These are phyloP conservation scores for Arthrobotrys sinensis DNA, from an alignment of 2,329 filamentous ascomycete genomes.

Conservation along the genomic window DNA sequence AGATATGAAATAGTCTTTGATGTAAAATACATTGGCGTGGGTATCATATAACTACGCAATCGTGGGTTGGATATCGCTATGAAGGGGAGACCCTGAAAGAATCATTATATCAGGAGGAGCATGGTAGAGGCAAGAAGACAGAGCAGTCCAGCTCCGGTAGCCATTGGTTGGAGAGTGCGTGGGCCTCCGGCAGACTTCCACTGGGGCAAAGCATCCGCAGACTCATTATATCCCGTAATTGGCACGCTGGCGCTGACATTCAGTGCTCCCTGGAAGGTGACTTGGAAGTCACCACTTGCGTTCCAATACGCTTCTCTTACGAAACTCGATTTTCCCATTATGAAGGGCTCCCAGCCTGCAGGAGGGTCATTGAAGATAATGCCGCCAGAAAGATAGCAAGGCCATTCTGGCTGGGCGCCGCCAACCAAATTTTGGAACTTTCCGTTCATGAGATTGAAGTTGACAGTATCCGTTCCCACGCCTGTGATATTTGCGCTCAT, in stretches of 20 bases:
- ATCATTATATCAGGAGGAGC: not conserved
- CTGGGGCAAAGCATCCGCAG: slow-evolving; percentile 31
- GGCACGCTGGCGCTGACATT: slow-evolving; percentile 44
- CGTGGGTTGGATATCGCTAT: too few relatives aligned
- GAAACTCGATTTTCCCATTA: not conserved
- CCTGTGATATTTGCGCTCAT: slow-evolving; percentile 45
- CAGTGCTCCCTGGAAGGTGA: slow-evolving; percentile 29
- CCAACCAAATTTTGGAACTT: slow-evolving; percentile 39
- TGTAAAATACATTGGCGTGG: not conserved
- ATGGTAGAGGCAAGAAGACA: not conserved
- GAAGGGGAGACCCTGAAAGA: not conserved
- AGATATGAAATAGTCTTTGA: not conserved
- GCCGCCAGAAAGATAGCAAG: slow-evolving; percentile 32
- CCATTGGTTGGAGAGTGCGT: not conserved
- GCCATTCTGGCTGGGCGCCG: slow-evolving; percentile 48
- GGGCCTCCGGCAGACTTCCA: slow-evolving; percentile 22
- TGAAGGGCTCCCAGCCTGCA: slow-evolving; percentile 17
- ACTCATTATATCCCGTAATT: slow-evolving; percentile 43
- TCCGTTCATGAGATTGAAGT: slow-evolving; percentile 39
- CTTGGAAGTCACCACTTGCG: slow-evolving; percentile 35
- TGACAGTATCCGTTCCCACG: slow-evolving; percentile 38
- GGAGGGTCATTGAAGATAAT: slow-evolving; percentile 34
- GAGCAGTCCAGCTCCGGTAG: not conserved
- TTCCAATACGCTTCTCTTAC: slow-evolving; percentile 31
- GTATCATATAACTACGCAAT: not conserved